Evolutionary conservation across 2,329 filamentous ascomycete genomes (phyloP), one percentile per base, ranked within the genome.

Genomic region (Plectosphaerella plurivora): DNA sequence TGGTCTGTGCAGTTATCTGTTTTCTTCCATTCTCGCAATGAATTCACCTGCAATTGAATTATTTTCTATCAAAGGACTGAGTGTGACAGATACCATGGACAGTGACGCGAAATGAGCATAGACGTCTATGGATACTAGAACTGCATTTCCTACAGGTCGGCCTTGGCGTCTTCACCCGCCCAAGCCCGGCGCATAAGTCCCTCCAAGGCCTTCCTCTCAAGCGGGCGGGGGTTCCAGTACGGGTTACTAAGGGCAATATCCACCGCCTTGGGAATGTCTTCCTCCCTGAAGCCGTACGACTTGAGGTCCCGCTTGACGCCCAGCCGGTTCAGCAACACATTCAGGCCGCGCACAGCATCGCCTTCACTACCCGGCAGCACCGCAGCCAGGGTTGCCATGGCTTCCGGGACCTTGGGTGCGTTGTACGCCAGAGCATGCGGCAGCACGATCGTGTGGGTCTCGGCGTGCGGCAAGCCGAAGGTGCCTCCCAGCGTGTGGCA

Each of bases 351-450:
- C 18, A 82, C 75, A 1, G 82, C 79, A 63, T 85, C 79, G 1
- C 81, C 81, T 24, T 83, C 68, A 56, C 78, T 81, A 2, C 69
- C 80, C 0, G 82, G 82, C 10, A 86, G 62, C 2, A 67, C 77
- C 2, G 71, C 72, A 0, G 80, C 81, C 25, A 87, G 61, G 55
- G 71, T 72, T 48, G 67, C 66, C 75, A 84, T 79, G 0, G 72
- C 73, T 3, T 74, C 70, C 0, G 79, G 76, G 2, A 83, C 74
- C 1, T 66, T 68, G 0, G 81, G 79, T 1, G 79, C 78, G 56
- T 86, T 86, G 62, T 86, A 87, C 3, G 82, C 78, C 3, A 87
- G 66, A 0, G 81, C 79, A 59, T 87, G 83, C 1, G 83, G 82
- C 8, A 87, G 69, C 1, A 87, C 74, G 33, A 82, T 77, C 0